A percentile compares a stretch with the other conserved stretches of the same genome.
These are phyloP conservation scores for Pascua guehoae DNA, from an alignment of 1,284 basidiomycete genomes.

Conservation along the genomic window DNA sequence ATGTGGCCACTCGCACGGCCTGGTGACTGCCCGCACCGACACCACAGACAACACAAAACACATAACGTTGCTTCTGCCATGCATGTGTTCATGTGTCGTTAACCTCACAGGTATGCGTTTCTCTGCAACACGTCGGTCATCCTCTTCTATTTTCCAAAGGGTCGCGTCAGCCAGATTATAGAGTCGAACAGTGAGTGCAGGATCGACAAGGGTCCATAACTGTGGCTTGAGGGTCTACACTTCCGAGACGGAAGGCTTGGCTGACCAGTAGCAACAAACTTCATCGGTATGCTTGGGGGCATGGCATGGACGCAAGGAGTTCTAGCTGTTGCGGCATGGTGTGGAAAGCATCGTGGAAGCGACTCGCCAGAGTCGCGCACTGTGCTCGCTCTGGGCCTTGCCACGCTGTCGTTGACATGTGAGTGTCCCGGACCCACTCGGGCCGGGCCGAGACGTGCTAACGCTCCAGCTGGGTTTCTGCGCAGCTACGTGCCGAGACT, in stretches of 20 bases:
- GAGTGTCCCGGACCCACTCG: constrained; percentile 8
- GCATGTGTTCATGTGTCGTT: not conserved
- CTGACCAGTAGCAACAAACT: constrained; percentile 4
- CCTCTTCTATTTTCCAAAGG: constrained; percentile 49
- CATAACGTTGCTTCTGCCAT: no score
- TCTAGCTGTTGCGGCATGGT: constrained; percentile 38
- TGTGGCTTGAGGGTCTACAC: not conserved
- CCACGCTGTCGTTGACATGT: constrained; percentile 37
- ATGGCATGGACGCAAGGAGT: constrained; percentile 38
- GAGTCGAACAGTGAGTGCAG: constrained; percentile 37
- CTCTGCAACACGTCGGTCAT: constrained; percentile 42
- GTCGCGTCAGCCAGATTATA: constrained; percentile 38
- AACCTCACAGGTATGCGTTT: constrained; percentile 40
- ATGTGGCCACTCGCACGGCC: no score
- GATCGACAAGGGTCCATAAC: not conserved
- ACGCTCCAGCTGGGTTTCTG: constrained; percentile 35
- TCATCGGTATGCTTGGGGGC: constrained; percentile 34
- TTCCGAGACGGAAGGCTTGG: not conserved
- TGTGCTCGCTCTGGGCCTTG: constrained; percentile 39
- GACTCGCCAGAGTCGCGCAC: constrained; percentile 33
- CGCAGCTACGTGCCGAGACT: constrained; percentile 37
- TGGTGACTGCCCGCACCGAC: no score
- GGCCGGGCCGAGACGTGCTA: not conserved
- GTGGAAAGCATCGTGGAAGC: constrained; percentile 27
- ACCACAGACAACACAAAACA: no score